Evolutionary conservation across 1,139 yeast species (phyloP), one percentile per base, ranked within the genome.

Genomic region (Geotrichum aggregatum): DNA sequence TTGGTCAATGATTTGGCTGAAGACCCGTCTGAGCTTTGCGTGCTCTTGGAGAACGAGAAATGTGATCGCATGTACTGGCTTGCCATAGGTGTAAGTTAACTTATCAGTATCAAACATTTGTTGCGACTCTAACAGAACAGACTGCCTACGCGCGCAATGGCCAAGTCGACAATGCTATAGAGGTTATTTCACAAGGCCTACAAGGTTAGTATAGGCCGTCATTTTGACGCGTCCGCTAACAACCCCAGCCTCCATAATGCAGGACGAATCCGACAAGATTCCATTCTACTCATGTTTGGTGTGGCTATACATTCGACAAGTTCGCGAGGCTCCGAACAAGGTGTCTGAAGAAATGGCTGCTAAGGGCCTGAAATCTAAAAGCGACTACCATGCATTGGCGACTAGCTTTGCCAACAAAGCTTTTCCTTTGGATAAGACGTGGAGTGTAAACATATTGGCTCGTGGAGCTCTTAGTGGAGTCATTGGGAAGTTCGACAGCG

Each of bases 21-120:
- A 21, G 96, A 89, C 66, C 86, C 96, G 4, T 77, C 81, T 50
- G 98, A 92, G 64, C 75, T 92, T 60, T 83, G 86, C 60, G 78
- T 80, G 38, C 77, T 92, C 58, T 74, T 92, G 59, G 84, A 84
- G 57, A 87, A 86, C 58, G 97, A 89, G 69, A 79, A 78, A 54
- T 84, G 94, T 57, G 82, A 80, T 33, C 75, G 79, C 50, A 82
- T 83, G 64, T 87, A 82, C 70, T 92, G 98, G 98, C 70, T 87
- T 21, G 77, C 85, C 14, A 82, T 89, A 55, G 92, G 95, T 0
- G 68, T 60, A 56, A 11, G 63, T 58, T 10, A n/a, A 16, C 8
- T 31, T 28, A 14, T 4, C 7, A 6, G 31, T 14, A 14, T 4
- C 7, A 6, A 28, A 11, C 5, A n/a, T 41, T 31, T 26, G 7